These are phyloP conservation scores for Lodderomyces metapsilosis DNA, from an alignment of 1,139 yeast genomes.

Conservation along the genomic window DNA sequence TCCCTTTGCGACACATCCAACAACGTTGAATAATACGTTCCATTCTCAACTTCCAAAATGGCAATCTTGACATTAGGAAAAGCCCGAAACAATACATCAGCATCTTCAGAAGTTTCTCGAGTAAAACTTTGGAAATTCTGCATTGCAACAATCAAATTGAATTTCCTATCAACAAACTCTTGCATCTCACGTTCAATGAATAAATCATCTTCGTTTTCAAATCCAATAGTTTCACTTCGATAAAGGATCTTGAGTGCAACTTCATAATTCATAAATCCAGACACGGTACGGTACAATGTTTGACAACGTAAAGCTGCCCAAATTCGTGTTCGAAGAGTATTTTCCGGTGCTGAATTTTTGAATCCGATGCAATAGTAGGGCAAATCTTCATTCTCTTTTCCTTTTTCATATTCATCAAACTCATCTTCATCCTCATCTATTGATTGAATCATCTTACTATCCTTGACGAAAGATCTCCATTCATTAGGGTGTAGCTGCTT, in stretches of 20 bases:
- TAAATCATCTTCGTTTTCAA: constrained; percentile 20
- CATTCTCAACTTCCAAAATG: constrained; percentile 47
- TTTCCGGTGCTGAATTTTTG: constrained; percentile 59
- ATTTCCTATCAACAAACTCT: constrained; percentile 60
- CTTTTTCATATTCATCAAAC: constrained; percentile 3
- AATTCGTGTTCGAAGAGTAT: constrained; percentile 64
- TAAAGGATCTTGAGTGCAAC: constrained; percentile 66
- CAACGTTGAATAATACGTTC: constrained; percentile 57
- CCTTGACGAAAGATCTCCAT: constrained; percentile 75
- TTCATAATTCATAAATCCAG: constrained; percentile 73
- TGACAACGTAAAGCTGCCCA: constrained; percentile 84
- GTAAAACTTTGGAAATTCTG: constrained; percentile 59
- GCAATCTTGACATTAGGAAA: constrained; percentile 64
- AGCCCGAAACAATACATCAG: constrained; percentile 53
- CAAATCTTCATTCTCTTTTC: constrained; percentile 41
- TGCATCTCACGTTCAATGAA: constrained; percentile 44
- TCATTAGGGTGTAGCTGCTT: constrained; percentile 67
- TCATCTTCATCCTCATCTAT: constrained; percentile 4
- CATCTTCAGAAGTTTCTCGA: constrained; percentile 52
- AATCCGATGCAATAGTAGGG: constrained; percentile 76
- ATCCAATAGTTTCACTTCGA: constrained; percentile 58
- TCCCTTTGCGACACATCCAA: constrained; percentile 39
- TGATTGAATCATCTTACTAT: constrained; percentile 44
- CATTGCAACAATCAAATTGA: constrained; percentile 67
- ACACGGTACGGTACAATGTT: constrained; percentile 72